phyloP scores from a whole-genome alignment of 345 rosid genomes.

The Carallia pectinifolia region DNA sequence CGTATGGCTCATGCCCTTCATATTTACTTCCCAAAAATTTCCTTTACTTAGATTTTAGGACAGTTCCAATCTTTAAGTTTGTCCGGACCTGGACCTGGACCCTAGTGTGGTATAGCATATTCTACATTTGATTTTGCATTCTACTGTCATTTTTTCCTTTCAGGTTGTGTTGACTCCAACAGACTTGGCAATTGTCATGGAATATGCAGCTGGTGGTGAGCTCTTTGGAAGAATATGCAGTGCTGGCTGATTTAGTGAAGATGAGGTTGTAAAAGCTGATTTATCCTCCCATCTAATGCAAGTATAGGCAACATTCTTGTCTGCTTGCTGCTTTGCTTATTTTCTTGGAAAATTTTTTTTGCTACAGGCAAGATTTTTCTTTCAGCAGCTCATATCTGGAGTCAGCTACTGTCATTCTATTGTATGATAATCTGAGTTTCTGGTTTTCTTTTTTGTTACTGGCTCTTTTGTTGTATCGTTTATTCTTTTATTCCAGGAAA shows the following conservation, averaged over 20 bases:
- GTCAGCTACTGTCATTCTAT: conserved; percentile 89
- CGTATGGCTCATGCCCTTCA: not conserved
- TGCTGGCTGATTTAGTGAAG: conserved; percentile 91
- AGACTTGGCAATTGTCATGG: conserved; percentile 80
- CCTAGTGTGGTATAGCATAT: not conserved
- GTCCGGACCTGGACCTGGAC: not conserved
- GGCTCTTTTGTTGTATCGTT: not conserved
- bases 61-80: no score
- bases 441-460: not conserved
- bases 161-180: conserved; percentile 79
- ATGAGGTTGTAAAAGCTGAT: conserved; percentile 49
- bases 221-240: conserved; percentile 75
- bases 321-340: not conserved
- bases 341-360: not conserved
- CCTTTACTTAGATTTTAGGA: not conserved
- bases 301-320: not conserved
- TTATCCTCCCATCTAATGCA: not conserved
- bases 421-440: conserved; percentile 37
- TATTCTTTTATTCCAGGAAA: conserved; percentile 40
- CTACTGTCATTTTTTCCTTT: not conserved
- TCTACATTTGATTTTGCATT: not conserved
- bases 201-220: conserved; percentile 91
- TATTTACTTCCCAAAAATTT: not conserved
- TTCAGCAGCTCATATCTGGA: conserved; percentile 86
- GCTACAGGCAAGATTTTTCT: conserved; percentile 71